Base-by-base conservation (phyloP, 1,284 basidiomycete species). In the Limonomyces culmigenus region DNA sequence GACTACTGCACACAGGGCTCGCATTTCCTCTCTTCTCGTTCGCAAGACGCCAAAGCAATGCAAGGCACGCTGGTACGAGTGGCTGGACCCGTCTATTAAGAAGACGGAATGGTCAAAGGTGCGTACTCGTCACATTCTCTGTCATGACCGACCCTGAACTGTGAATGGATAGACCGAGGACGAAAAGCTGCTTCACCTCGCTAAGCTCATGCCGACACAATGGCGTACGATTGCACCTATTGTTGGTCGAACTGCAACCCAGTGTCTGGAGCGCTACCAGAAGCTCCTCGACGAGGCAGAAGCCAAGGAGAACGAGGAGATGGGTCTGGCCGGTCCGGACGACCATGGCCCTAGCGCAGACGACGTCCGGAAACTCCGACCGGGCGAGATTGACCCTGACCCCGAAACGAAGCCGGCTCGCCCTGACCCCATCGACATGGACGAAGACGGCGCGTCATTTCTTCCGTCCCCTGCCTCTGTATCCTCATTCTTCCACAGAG, bases 371-470 rank as follows among this genome's bases (percentile, higher is more conserved):
- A 70, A 77, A 43, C 62, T 99, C 41, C 70, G 91, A 36, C 89
- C 92, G 3, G 95, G 95, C 37, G 95, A 98, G 62, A 93, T 98
- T 47, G 95, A 99, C 54, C 92, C 95, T 2, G 92, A 99, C 60
- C 95, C 95, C 2, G 95, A 99, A 58, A 95, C 93, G 10, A 93
- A 96, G 53, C 88, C 95, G 34, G 95, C 95, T 2, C 70, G 93
- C 19, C 95, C 95, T 4, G 95, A 99, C 62, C 93, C 95, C 4
- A 95, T 98, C 49, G 95, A 99, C 60, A 99, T 99, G 95, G 95
- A 99, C 55, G 95, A 99, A 57, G 95, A 93, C 52, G 85, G 86
- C 81, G 42, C 43, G 67, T 56, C 10, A 19, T 29, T 32, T 31
- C 15, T 34, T 23, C 23, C 16, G 14, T 35, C 12, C 13, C 3